Evolutionary conservation across 2,329 filamentous ascomycete species (phyloP), one percentile per base, ranked within the genome.

Genomic region (Nigrospora osmanthi): DNA sequence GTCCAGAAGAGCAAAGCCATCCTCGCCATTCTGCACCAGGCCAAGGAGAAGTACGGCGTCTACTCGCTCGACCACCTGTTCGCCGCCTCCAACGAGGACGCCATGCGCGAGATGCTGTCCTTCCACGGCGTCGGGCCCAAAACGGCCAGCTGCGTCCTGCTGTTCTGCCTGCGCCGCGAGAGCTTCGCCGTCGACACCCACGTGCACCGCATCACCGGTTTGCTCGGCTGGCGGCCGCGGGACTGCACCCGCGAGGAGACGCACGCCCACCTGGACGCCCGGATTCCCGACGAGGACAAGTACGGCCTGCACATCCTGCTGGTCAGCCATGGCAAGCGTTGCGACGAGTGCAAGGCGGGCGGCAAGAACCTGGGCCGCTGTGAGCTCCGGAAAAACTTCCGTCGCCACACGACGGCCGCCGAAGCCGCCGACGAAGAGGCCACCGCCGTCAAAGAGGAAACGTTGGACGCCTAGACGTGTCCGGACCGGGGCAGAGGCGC

Each of bases 1-100:
- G 75, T 76, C 33, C 71, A 78, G n/a, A 93, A 91, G 63, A 85
- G 80, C 56, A 81, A 77, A 47, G 79, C 82, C 53, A 87, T 91
- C 53, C 78, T 89, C 52, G 64, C 67, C 33, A 83, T 89, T 43
- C 66, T 91, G 54, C 67, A 75, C 40, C 81, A 87, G 56, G 84
- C 82, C 34, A 70, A 77, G 43, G 59, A 52, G 17, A 53, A 54
- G 30, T 60, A 71, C 54, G 70, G 69, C 4, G 38, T 16, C 1
- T 73, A 72, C 52, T 70, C 69, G 14, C 63, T 78, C 2, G 71
- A 78, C 45, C 70, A 76, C 52, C 58, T 78, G 12, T 71, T 73
- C 40, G 49, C 52, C 6, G 57, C 59, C 11, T 56, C 56, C 2
- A 64, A 72, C 52, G 68, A 69, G 9, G 72, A 71, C 9, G 72